Conservation (phyloP, 768 basidiomycete species). For the Pulveroboletus ravenelii region DNA sequence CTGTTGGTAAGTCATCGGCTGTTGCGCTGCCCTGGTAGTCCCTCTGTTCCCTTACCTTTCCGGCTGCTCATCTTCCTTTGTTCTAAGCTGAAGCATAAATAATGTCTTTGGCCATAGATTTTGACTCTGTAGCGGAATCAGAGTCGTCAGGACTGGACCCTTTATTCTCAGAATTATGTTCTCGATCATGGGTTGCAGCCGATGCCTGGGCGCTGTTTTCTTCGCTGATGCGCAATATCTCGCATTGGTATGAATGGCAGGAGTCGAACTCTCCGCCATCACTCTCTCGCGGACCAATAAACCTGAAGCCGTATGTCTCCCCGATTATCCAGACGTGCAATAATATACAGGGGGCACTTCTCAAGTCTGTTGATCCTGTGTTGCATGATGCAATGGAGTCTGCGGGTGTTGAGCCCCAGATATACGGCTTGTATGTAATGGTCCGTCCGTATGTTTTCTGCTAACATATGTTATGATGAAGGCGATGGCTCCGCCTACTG, state of each 20-base stretch:
- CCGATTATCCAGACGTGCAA: conserved; percentile 86
- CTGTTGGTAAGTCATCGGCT: conserved; percentile 31
- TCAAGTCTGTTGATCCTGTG: conserved; percentile 75
- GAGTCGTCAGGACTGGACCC: conserved; percentile 30
- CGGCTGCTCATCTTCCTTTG: conserved; percentile 10
- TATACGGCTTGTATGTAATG: conserved; percentile 83
- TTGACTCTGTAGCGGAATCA: conserved; percentile 59
- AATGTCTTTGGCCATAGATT: conserved; percentile 46
- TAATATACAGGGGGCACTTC: conserved; percentile 65
- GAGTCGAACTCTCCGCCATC: conserved; percentile 33
- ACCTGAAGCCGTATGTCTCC: conserved; percentile 63
- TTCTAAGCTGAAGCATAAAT: conserved; percentile 26
- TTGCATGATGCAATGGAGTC: conserved; percentile 72
- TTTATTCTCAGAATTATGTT: conserved; percentile 56
- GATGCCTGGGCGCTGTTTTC: conserved; percentile 86
- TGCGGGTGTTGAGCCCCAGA: conserved; percentile 89
- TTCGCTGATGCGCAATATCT: conserved; percentile 71
- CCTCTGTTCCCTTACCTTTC: conserved; percentile 6
- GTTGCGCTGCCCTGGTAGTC: neutral
- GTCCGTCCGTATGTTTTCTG: conserved; percentile 4
- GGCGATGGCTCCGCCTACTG: conserved; percentile 89
- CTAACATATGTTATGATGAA: conserved; percentile 30
- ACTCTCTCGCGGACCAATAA: conserved; percentile 37
- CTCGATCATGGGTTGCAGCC: conserved; percentile 66
- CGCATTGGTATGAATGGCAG: conserved; percentile 77